Evolutionary conservation across 768 basidiomycete genomes (phyloP), one percentile per base, ranked within the genome.

Genomic region (Russula ochroleuca): DNA sequence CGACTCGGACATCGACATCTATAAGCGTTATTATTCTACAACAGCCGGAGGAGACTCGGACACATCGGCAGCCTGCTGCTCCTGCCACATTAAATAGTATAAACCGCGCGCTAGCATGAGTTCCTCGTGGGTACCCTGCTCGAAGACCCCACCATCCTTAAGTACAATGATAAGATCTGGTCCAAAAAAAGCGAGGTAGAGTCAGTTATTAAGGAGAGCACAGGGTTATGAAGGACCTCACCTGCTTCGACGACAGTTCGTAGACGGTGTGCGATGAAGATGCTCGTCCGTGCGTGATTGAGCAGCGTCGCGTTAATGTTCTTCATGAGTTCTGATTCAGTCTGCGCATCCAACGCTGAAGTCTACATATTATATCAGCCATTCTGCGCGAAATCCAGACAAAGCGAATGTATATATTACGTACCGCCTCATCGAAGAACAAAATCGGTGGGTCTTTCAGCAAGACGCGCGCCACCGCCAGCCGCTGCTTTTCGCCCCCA

Each of bases 341-440:
- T 98, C 69, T 92, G 90, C 2, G 93, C 90, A 71, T 99, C 97
- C 66, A 99, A 76, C 0, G 97, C 95, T 0, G 94, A 97, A 0
- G 97, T 99, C 94, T 96, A 67, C 45, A 62, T 43, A 40, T 38
- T 59, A 33, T 7, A 47, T 60, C 47, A 67, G 41, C n/a, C n/a
- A n/a, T 43, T 2, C 15, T 15, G n/a, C n/a, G 35, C 19, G 55
- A 8, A 21, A 5, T 23, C 15, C 25, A n/a, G 5, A 25, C 23
- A 11, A 21, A 15, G 35, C 2, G 21, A 40, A 23, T 13, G 11
- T 43, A 13, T 2, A 79, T 11, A 21, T 21, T 21, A 47, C 92
- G 71, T 69, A 94, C 94, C 45, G 97, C 97, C 75, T 99, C 97
- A 71, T 99, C 97, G 71, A 99, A 99, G 78, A 98, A 98, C 70